A percentile compares a stretch with the other conserved stretches of the same genome.
phyloP scores from a whole-genome alignment of 805 yeast genomes.

The Martiniozyma abietophila region DNA sequence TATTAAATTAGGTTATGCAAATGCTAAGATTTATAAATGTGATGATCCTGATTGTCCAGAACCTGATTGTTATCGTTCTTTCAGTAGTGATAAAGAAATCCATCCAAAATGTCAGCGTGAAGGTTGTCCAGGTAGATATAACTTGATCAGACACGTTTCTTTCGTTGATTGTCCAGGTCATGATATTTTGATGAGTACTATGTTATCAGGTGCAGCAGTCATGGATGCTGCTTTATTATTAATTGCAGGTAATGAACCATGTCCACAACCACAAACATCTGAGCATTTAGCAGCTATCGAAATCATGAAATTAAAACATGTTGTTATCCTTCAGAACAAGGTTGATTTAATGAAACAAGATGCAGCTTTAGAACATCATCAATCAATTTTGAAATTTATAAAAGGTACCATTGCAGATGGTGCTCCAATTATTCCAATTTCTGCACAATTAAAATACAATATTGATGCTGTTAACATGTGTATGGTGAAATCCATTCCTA shows the following conservation, averaged over 20 bases:
- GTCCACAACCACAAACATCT: constrained; percentile 99
- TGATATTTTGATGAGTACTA: constrained; percentile 99
- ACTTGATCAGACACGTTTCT: constrained; percentile 89
- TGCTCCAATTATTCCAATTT: constrained; percentile 97
- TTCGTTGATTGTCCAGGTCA: constrained; percentile 99
- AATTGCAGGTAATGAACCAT: constrained; percentile 96
- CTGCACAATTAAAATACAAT: constrained; percentile 97
- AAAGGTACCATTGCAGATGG: constrained; percentile 99
- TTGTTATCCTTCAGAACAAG: constrained; percentile 91
- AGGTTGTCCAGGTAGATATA: constrained; percentile 85
- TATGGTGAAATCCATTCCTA: constrained; percentile 91
- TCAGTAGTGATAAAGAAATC: constrained; percentile 90
- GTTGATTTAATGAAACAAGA: constrained; percentile 98
- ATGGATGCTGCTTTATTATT: constrained; percentile 98
- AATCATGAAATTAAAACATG: constrained; percentile 96
- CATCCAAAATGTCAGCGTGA: constrained; percentile 84
- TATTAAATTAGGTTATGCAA: constrained; percentile 96
- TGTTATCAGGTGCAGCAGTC: constrained; percentile 99
- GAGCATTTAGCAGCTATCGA: constrained; percentile 99
- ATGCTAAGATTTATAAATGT: constrained; percentile 95
- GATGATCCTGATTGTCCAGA: constrained; percentile 78
- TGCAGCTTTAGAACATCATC: constrained; percentile 90
- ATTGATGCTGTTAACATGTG: constrained; percentile 98
- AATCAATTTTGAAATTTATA: constrained; percentile 83
- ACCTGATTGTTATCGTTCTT: constrained; percentile 92